Evolutionary conservation across 257 asterid species (phyloP), one percentile per base, ranked within the genome.

Genomic region (Solanum verrucosum): DNA sequence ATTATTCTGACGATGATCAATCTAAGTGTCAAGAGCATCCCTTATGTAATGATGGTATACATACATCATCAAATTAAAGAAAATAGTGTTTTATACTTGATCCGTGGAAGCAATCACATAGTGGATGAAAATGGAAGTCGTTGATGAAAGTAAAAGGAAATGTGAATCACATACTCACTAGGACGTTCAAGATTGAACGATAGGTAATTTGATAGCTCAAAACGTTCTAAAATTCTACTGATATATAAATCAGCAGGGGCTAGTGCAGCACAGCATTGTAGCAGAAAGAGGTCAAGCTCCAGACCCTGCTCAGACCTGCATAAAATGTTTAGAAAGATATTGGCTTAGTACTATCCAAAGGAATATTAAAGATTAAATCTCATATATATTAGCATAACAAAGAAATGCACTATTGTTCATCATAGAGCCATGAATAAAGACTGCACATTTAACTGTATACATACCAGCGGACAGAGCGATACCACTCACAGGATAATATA

Each of bases 191-290:
- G 92, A 91, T 95, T 94, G 91, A 96, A 88, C 6, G 91, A 92
- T 87, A 94, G 93, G 90, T 95, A 97, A 90, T 89, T 90, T 65
- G 99, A 91, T 75, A 96, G 91, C 92, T 98, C 99, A 94, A 96
- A 97, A 83, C 99, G 99, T 88, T 93, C 99, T 85, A 97, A 79
- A 87, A 97, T 92, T 91, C 99, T 93, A 91, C 88, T 93, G 84
- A 96, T 91, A 92, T 81, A 97, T 75, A 89, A 94, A 90, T 97
- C 99, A 52, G 99, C 94, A 70, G 99, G 99, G 86, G 98, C 99
- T 88, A 96, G 92, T 49, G 99, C 96, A 90, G 98, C 99, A 94
- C 99, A 97, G 86, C 98, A 96, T 89, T 97, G 99, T 87, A 97
- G 94, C 92, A 97, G 94, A 92, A 97, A 97, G 67, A 97, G 96